A percentile compares a stretch with the other conserved stretches of the same genome.
Evolutionary conservation across 805 yeast species (phyloP).

Genomic region (Nakazawaea wyomingensis): DNA sequence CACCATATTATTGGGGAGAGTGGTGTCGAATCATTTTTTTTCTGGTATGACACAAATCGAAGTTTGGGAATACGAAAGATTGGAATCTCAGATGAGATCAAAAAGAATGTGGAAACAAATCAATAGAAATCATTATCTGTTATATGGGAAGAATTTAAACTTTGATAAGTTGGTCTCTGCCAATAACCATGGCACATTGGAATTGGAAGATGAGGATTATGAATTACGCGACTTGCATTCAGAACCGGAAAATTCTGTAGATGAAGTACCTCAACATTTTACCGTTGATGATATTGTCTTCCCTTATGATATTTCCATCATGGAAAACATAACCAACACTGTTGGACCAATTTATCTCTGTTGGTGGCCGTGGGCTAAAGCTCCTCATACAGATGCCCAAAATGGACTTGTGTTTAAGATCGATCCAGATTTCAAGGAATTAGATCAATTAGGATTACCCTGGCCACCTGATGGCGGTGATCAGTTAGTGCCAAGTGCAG

Average conservation of each 20-base stretch:
- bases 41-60: conserved; percentile 87
- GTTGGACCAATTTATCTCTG: conserved; percentile 65
- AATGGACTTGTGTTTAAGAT: conserved; percentile 55
- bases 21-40: conserved; percentile 46
- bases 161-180: conserved; percentile 45
- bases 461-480: conserved; percentile 93
- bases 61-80: conserved; percentile 84
- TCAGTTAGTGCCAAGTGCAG: conserved; percentile 19
- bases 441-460: conserved; percentile 62
- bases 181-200: conserved; percentile 21
- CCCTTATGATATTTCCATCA: conserved; percentile 75
- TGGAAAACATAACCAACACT: conserved; percentile 44
- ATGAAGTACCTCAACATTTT: conserved; percentile 24
- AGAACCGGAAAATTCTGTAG: conserved; percentile 3
- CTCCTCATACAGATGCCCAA: conserved; percentile 52
- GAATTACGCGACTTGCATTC: background rate
- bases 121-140: conserved; percentile 34
- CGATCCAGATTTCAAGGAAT: conserved; percentile 43
- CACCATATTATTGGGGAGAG: conserved; percentile 53
- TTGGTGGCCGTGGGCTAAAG: conserved; percentile 67
- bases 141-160: conserved; percentile 29
- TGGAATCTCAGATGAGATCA: conserved; percentile 57
- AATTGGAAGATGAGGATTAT: conserved; percentile 16
- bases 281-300: conserved; percentile 65
- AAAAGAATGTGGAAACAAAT: conserved; percentile 49